A percentile compares a stretch with the other conserved stretches of the same genome.
These are phyloP conservation scores for Apiotrichum porosum DNA, from an alignment of 1,284 basidiomycete species.

Conservation along the genomic window DNA sequence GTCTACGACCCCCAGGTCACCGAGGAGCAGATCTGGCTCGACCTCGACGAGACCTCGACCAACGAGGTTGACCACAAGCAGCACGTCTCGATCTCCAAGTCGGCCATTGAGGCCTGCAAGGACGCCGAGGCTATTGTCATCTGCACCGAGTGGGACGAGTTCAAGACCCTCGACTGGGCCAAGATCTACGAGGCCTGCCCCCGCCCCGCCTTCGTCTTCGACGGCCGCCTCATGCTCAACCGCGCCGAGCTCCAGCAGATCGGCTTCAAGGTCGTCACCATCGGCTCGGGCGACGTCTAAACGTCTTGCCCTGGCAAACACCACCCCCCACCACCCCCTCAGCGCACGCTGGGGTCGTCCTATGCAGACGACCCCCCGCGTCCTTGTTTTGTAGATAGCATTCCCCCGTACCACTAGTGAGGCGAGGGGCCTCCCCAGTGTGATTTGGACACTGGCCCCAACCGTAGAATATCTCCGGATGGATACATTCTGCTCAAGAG, in stretches of 20 bases:
- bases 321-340: too few relatives aligned
- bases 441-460: not conserved
- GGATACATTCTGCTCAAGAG: not conserved
- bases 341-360: too few relatives aligned
- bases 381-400: conserved; percentile 18
- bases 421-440: not conserved
- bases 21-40: conserved; percentile 54
- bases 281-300: conserved; percentile 48
- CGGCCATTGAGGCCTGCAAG: conserved; percentile 80
- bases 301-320: too few relatives aligned
- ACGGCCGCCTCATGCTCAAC: conserved; percentile 65
- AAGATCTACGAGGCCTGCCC: conserved; percentile 78
- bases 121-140: conserved; percentile 88
- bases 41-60: conserved; percentile 51
- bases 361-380: too few relatives aligned
- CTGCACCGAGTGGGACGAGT: conserved; percentile 91
- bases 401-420: conserved; percentile 3
- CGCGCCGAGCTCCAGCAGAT: conserved; percentile 72
- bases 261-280: conserved; percentile 76
- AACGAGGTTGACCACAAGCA: conserved; percentile 59
- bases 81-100: conserved; percentile 70
- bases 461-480: too few relatives aligned
- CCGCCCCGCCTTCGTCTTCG: conserved; percentile 94
- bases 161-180: conserved; percentile 85
- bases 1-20: conserved; percentile 86